A percentile compares a stretch with the other conserved stretches of the same genome.
Conservation (phyloP, 495 filamentous ascomycete genomes). For the Lophiotrema nucula region DNA sequence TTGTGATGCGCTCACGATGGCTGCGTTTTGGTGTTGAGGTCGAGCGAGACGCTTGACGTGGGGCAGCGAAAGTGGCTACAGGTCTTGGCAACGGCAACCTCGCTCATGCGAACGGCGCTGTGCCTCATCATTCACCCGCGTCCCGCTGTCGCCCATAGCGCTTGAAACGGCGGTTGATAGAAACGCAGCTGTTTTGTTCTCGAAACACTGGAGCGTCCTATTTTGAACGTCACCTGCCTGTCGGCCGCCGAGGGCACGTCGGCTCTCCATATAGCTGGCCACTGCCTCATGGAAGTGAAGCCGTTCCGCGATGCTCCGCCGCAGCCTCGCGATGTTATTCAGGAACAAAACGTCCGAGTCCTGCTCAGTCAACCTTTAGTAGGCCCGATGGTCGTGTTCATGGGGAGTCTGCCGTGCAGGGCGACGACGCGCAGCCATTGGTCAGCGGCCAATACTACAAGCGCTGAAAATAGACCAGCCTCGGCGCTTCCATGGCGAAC, state of each 20-base stretch:
- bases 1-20: constrained; percentile 20
- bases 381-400: too few species aligned
- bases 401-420: constrained; percentile 21
- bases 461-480: constrained; percentile 24
- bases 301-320: background rate
- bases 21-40: constrained; percentile 24
- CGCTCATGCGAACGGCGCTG: constrained; percentile 15
- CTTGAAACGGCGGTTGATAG: background rate
- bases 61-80: too few species aligned
- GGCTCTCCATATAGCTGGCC: too few species aligned
- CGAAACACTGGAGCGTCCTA: background rate
- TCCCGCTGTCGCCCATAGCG: background rate
- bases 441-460: background rate
- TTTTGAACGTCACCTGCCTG: too few species aligned
- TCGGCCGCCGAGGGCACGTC: too few species aligned
- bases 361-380: too few species aligned
- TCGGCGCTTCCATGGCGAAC: constrained; percentile 21
- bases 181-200: too few species aligned
- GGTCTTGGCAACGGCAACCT: constrained; percentile 11
- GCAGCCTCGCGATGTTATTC: constrained; percentile 15
- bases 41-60: constrained; percentile 9
- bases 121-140: constrained; percentile 10
- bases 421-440: constrained; percentile 15
- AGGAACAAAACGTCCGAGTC: too few species aligned
- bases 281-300: too few species aligned